A percentile compares a stretch with the other conserved stretches of the same genome.
Evolutionary conservation across 306 rosid species (phyloP).

Genomic region (Medicago truncatula): MtrunA17r5.0-ANR NC_053045.1:61908501-61909000

Average conservation of each 20-base stretch:
- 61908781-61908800: not conserved
- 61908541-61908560: conserved; percentile 94
- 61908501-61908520: conserved; percentile 82
- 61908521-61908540: conserved; percentile 96
- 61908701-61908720: not conserved
- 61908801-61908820: not conserved
- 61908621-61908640: too few species aligned
- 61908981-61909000: too few species aligned
- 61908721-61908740: not conserved
- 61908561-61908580: conserved; percentile 23
- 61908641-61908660: too few species aligned
- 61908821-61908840: not conserved
- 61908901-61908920: conserved; percentile 3
- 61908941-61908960: conserved; percentile 14
- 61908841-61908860: conserved; percentile 17
- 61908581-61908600: conserved; percentile 13
- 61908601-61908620: too few species aligned
- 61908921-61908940: not conserved
- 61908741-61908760: not conserved
- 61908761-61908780: not conserved
- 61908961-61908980: not conserved
- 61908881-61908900: not conserved
- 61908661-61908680: not conserved
- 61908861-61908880: not conserved
- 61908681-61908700: not conserved